These are phyloP conservation scores for Colletotrichum zoysiae DNA, from an alignment of 2,329 filamentous ascomycete species.

Conservation along the genomic window DNA sequence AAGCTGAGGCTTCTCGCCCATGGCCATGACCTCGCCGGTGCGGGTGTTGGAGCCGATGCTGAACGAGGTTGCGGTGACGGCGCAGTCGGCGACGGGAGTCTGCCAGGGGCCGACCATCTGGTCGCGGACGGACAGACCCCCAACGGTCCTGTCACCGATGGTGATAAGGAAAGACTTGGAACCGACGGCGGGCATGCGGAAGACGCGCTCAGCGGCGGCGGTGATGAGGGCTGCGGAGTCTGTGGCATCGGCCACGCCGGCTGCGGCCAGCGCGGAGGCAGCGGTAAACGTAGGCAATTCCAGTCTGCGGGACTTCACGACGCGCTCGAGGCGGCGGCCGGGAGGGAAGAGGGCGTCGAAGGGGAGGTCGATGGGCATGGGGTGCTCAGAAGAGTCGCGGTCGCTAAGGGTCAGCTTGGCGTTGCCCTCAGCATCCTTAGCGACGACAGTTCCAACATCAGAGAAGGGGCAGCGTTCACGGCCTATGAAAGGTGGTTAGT, in stretches of 20 bases:
- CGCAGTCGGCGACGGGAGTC: conserved; percentile 91
- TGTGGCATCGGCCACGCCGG: conserved; percentile 67
- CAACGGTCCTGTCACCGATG: conserved; percentile 92
- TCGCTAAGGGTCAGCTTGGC: conserved; percentile 85
- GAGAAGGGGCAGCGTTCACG: conserved; percentile 94
- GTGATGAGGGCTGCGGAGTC: conserved; percentile 63
- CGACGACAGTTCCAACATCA: conserved; percentile 83
- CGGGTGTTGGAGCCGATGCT: conserved; percentile 73
- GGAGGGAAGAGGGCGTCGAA: conserved; percentile 92
- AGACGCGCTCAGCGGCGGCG: conserved; percentile 83
- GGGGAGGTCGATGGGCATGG: conserved; percentile 87
- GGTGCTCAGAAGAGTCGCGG: conserved; percentile 79
- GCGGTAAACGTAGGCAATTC: conserved; percentile 80
- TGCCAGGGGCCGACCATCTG: conserved; percentile 99
- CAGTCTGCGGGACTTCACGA: conserved; percentile 77
- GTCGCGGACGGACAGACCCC: conserved; percentile 87
- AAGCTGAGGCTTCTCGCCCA: conserved; percentile 91
- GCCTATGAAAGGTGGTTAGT: conserved; percentile 55
- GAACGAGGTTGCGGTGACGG: conserved; percentile 88
- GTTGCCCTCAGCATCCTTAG: conserved; percentile 71
- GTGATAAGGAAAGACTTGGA: conserved; percentile 98
- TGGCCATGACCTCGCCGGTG: conserved; percentile 96
- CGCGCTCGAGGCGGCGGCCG: conserved; percentile 82
- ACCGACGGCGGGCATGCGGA: conserved; percentile 89
- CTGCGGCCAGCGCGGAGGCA: conserved; percentile 71